phyloP scores from a whole-genome alignment of 1,284 basidiomycete genomes.

The Sporisorium reilianum region DNA sequence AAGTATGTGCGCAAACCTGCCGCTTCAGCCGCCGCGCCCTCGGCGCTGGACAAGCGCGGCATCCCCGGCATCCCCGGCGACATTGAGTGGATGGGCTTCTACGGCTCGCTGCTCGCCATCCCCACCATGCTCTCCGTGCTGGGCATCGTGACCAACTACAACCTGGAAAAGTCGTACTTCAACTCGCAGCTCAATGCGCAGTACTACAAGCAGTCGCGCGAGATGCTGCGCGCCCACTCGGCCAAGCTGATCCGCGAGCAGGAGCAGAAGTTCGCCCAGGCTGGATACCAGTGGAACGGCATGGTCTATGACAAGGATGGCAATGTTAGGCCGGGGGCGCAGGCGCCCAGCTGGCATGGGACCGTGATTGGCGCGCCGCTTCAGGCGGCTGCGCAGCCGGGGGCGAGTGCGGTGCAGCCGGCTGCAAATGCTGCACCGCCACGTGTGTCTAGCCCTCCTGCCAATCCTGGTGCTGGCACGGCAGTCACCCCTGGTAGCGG shows the following conservation, averaged over 20 bases:
- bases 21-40: background rate
- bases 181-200: constrained; percentile 29
- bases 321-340: constrained; percentile 13
- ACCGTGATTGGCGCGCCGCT: background rate
- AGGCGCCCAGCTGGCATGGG: constrained; percentile 1
- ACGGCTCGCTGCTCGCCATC: constrained; percentile 27
- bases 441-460: too few species aligned
- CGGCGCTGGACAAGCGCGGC: constrained; percentile 14
- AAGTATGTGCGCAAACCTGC: background rate
- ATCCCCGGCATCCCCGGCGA: constrained; percentile 23
- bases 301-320: constrained; percentile 40
- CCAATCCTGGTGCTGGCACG: background rate
- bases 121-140: constrained; percentile 31
- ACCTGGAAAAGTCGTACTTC: constrained; percentile 35
- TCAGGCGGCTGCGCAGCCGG: background rate
- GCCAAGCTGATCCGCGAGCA: constrained; percentile 26
- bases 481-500: background rate
- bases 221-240: constrained; percentile 24
- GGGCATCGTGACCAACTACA: constrained; percentile 39
- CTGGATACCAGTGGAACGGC: constrained; percentile 19
- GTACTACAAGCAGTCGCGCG: constrained; percentile 29
- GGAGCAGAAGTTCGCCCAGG: constrained; percentile 26
- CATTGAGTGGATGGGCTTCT: constrained; percentile 39
- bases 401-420: background rate
- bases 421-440: background rate